phyloP scores from a whole-genome alignment of 2,329 filamentous ascomycete species.

The Apiospora kogelbergensis region DNA sequence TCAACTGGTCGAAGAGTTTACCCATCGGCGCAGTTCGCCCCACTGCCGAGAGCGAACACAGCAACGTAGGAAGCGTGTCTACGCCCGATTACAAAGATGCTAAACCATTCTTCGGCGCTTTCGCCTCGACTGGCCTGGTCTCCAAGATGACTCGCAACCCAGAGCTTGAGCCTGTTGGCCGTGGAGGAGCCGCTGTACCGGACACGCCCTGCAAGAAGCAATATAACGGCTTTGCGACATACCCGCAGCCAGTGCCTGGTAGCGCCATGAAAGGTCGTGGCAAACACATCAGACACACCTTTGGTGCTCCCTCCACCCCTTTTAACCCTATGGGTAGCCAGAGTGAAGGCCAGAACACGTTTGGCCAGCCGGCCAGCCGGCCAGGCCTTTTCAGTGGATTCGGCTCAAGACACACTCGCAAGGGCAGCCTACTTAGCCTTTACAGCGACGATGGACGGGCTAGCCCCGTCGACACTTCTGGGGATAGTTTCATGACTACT shows the following conservation, averaged over 20 bases:
- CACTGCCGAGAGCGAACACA: slow-evolving; percentile 19
- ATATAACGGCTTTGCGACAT: slow-evolving; percentile 66
- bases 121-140: slow-evolving; percentile 91
- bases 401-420: slow-evolving; percentile 45
- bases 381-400: slow-evolving; percentile 67
- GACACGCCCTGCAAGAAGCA: slow-evolving; percentile 96
- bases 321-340: slow-evolving; percentile 62
- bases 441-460: slow-evolving; percentile 68
- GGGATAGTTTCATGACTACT: slow-evolving; percentile 29
- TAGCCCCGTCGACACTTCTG: slow-evolving; percentile 50
- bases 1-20: slow-evolving; percentile 72
- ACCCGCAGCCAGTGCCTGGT: slow-evolving; percentile 55
- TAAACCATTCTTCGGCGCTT: slow-evolving; percentile 77
- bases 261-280: slow-evolving; percentile 63
- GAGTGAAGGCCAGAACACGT: slow-evolving; percentile 39
- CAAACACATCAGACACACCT: slow-evolving; percentile 68
- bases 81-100: slow-evolving; percentile 78
- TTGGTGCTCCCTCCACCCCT: slow-evolving; percentile 78
- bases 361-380: slow-evolving; percentile 58
- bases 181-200: slow-evolving; percentile 65
- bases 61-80: slow-evolving; percentile 48
- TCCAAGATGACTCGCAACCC: slow-evolving; percentile 90
- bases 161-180: slow-evolving; percentile 61
- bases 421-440: slow-evolving; percentile 75
- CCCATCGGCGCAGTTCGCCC: slow-evolving; percentile 43